A percentile compares a stretch with the other conserved stretches of the same genome.
Evolutionary conservation across 2,329 filamentous ascomycete genomes (phyloP).

Genomic region (Pseudogymnoascus destructans): DNA sequence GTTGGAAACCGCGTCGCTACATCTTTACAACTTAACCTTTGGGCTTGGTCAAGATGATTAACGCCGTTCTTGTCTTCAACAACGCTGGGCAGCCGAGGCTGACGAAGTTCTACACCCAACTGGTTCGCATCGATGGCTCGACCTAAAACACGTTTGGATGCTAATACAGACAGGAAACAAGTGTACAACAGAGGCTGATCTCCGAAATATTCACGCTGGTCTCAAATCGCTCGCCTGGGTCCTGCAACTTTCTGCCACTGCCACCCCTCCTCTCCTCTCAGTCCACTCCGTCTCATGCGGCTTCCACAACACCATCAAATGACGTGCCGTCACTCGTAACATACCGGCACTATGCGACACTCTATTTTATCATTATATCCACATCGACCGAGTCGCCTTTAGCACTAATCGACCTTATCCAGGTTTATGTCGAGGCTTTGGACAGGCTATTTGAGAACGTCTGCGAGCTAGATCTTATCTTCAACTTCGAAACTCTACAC

Average conservation of each 20-base stretch:
- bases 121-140: slow-evolving; percentile 40
- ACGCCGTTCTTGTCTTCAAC: slow-evolving; percentile 97
- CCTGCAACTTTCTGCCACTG: slow-evolving; percentile 91
- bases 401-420: slow-evolving; percentile 88
- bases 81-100: slow-evolving; percentile 92
- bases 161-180: slow-evolving; percentile 59
- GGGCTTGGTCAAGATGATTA: slow-evolving; percentile 59
- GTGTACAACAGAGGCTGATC: slow-evolving; percentile 91
- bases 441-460: slow-evolving; percentile 97
- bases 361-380: slow-evolving; percentile 97
- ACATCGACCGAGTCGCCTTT: slow-evolving; percentile 93
- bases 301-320: slow-evolving; percentile 51
- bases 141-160: slow-evolving; percentile 8
- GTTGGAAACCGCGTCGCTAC: not conserved
- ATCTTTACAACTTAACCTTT: not conserved
- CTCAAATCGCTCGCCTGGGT: slow-evolving; percentile 75
- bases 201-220: slow-evolving; percentile 96
- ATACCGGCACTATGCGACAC: slow-evolving; percentile 94
- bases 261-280: slow-evolving; percentile 52
- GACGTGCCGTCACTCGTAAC: slow-evolving; percentile 92
- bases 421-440: slow-evolving; percentile 93
- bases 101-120: slow-evolving; percentile 97
- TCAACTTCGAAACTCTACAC: slow-evolving; percentile 96
- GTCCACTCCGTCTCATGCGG: slow-evolving; percentile 50
- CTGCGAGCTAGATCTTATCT: slow-evolving; percentile 94